These are phyloP conservation scores for Nakaseomyces nivariensis DNA, from an alignment of 1,139 yeast genomes.

Conservation along the genomic window DNA sequence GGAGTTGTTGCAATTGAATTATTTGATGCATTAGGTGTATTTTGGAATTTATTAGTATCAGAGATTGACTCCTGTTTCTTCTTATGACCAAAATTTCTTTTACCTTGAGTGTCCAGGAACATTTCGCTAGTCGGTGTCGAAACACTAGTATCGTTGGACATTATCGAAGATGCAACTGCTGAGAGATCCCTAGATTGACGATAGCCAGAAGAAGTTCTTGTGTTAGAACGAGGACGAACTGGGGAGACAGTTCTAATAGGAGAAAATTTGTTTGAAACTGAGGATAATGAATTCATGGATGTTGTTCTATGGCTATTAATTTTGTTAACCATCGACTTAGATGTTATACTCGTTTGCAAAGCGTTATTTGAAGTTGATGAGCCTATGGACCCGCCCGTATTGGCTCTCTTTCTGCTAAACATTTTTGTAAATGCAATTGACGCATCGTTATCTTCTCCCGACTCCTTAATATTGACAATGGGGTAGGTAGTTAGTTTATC, in stretches of 20 bases:
- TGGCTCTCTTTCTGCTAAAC: conserved; percentile 26
- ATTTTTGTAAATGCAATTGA: conserved; percentile 29
- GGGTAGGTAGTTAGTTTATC: neutral
- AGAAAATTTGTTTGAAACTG: conserved; percentile 21
- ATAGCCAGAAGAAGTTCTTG: conserved; percentile 18
- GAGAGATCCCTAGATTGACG: conserved; percentile 21
- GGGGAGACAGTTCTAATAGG: conserved; percentile 27
- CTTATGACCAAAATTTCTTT: conserved; percentile 11
- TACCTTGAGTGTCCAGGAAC: conserved; percentile 15
- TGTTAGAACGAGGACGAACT: conserved; percentile 24
- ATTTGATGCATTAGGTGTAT: conserved; percentile 7
- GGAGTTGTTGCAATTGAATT: conserved; percentile 11
- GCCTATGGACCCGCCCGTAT: conserved; percentile 25
- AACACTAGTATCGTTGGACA: conserved; percentile 3
- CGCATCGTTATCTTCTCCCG: conserved; percentile 29
- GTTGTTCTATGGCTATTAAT: conserved; percentile 15
- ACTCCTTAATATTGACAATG: neutral
- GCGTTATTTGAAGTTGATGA: conserved; percentile 5
- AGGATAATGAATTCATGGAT: conserved; percentile 21
- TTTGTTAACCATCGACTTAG: conserved; percentile 4
- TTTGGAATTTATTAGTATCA: conserved; percentile 14
- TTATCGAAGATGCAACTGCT: conserved; percentile 8
- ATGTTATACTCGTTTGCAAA: neutral
- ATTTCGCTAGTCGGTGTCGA: conserved; percentile 10
- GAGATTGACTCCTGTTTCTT: conserved; percentile 24